Evolutionary conservation across 192 early-diverging fungal species (phyloP).

Genomic region (Coemansia sp.): DNA sequence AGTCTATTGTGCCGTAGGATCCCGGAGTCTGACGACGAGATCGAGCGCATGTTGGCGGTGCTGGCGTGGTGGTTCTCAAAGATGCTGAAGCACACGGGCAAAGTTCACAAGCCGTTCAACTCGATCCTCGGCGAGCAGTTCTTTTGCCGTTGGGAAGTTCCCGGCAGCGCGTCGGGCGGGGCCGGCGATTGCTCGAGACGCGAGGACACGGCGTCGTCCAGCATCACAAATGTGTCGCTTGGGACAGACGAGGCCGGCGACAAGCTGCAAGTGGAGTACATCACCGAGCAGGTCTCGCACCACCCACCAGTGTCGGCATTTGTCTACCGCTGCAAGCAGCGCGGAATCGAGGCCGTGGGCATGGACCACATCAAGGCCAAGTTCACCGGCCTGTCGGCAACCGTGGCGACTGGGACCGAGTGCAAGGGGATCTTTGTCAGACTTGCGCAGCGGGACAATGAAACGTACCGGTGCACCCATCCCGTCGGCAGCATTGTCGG

Average conservation of each 20-base stretch:
- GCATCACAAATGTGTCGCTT: slow-evolving; percentile 22
- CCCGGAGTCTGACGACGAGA: slow-evolving; percentile 56
- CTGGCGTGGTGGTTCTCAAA: slow-evolving; percentile 71
- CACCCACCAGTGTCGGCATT: slow-evolving; percentile 62
- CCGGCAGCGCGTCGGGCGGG: neutral
- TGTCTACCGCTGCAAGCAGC: slow-evolving; percentile 58
- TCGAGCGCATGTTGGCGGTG: slow-evolving; percentile 66
- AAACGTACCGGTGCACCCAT: slow-evolving; percentile 64
- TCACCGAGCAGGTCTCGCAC: slow-evolving; percentile 62
- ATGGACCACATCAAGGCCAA: slow-evolving; percentile 68
- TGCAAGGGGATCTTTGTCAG: slow-evolving; percentile 65
- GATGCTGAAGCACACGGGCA: slow-evolving; percentile 59
- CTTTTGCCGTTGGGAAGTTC: slow-evolving; percentile 55
- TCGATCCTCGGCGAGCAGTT: slow-evolving; percentile 58
- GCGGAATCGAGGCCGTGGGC: slow-evolving; percentile 60
- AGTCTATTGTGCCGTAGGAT: slow-evolving; percentile 39
- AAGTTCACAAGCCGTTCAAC: slow-evolving; percentile 58
- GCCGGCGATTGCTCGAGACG: neutral
- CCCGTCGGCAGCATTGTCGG: slow-evolving; percentile 65
- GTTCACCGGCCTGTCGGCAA: slow-evolving; percentile 72
- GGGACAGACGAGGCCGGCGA: slow-evolving; percentile 2
- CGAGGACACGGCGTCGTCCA: slow-evolving; percentile 36
- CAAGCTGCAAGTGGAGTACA: slow-evolving; percentile 50
- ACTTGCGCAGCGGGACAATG: slow-evolving; percentile 54
- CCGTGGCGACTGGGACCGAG: slow-evolving; percentile 61